Conservation (phyloP, 2,329 filamentous ascomycete genomes). For the Talaromyces amestolkiae region DNA sequence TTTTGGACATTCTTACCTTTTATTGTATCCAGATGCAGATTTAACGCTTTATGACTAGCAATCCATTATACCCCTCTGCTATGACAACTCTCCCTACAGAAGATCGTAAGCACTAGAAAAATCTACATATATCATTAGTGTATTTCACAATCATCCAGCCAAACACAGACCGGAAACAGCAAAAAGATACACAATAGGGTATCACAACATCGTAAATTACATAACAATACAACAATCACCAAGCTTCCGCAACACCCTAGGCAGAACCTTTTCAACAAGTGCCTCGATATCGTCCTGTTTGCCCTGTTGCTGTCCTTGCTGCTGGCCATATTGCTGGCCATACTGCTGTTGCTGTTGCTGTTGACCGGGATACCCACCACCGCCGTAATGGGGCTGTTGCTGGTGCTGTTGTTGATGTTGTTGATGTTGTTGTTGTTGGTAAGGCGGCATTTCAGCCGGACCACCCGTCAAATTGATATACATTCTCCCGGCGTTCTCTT, state of each 20-base stretch:
- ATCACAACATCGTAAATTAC: conserved; percentile 45
- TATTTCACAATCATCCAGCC: neutral
- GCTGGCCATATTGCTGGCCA: conserved; percentile 12
- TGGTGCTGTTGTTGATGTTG: conserved; percentile 34
- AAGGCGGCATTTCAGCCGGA: conserved; percentile 50
- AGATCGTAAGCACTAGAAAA: neutral
- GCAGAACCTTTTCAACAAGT: conserved; percentile 59
- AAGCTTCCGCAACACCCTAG: conserved; percentile 61
- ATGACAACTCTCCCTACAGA: neutral
- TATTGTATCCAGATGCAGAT: neutral
- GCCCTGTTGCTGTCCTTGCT: conserved; percentile 38
- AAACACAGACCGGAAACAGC: neutral
- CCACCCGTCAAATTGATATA: conserved; percentile 82
- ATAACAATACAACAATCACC: conserved; percentile 73
- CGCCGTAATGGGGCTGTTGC: conserved; percentile 36
- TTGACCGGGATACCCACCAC: conserved; percentile 37
- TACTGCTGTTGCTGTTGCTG: conserved; percentile 49
- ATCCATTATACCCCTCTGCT: conserved; percentile 13
- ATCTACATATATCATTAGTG: neutral
- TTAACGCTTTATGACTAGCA: conserved; percentile 2
- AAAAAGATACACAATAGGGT: neutral
- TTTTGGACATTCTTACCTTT: neutral
- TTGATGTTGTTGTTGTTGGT: conserved; percentile 19
- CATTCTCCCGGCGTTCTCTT: conserved; percentile 85
- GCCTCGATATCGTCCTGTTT: conserved; percentile 59